These are phyloP conservation scores for Aristolochia contorta DNA, from an alignment of 164 flowering plant species.

Conservation along the genomic window DNA sequence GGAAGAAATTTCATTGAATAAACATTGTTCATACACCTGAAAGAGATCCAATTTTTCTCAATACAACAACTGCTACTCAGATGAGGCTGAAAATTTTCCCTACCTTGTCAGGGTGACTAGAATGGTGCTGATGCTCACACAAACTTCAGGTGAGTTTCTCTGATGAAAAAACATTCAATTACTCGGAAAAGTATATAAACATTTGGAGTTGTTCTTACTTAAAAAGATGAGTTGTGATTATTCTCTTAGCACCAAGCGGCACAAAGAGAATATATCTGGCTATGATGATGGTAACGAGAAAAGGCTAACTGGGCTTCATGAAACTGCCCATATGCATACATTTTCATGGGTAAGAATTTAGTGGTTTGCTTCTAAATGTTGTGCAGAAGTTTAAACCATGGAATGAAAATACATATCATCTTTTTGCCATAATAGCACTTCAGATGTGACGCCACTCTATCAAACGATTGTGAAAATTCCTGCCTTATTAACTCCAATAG, in stretches of 20 bases:
- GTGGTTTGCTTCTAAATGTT: neutral
- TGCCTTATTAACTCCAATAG: neutral
- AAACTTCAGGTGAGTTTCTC: constrained; percentile 59
- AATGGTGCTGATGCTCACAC: constrained; percentile 95
- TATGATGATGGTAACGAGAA: constrained; percentile 38
- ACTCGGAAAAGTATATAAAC: neutral
- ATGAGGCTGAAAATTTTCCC: too few relatives aligned
- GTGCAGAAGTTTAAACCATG: too few relatives aligned
- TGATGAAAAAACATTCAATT: neutral
- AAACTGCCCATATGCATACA: constrained; percentile 30
- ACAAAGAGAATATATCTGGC: constrained; percentile 89
- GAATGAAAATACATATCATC: too few relatives aligned
- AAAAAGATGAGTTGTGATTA: neutral
- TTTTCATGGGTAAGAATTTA: constrained; percentile 26
- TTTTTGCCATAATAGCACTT: too few relatives aligned
- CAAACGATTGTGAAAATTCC: too few relatives aligned
- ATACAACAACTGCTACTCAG: too few relatives aligned
- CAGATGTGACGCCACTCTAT: too few relatives aligned
- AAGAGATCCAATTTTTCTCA: too few relatives aligned
- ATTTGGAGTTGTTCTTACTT: neutral
- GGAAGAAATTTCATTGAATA: neutral
- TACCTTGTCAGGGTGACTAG: constrained; percentile 71
- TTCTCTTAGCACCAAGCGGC: constrained; percentile 56
- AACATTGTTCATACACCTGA: too few relatives aligned
- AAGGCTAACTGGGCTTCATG: constrained; percentile 29